A percentile compares a stretch with the other conserved stretches of the same genome.
Conservation (phyloP, 2,329 filamentous ascomycete species). For the Helotiales sp. region DNA sequence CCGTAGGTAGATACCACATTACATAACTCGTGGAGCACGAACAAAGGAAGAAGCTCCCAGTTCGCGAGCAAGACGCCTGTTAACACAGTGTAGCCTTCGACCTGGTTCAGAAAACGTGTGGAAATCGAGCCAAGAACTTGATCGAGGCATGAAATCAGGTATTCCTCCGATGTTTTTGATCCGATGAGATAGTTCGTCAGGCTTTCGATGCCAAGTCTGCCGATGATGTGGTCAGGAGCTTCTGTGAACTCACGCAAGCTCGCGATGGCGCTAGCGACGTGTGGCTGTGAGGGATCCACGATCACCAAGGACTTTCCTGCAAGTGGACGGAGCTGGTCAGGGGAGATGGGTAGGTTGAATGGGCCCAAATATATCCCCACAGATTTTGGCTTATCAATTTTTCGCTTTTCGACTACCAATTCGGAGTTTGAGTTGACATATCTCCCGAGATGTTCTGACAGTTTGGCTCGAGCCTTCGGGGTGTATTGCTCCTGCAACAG, state of each 20-base stretch:
- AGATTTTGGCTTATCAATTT: constrained; percentile 20
- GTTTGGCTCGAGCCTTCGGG: background rate
- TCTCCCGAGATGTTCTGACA: constrained; percentile 13
- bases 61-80: constrained; percentile 44
- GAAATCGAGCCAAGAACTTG: constrained; percentile 28
- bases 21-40: constrained; percentile 35
- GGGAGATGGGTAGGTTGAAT: constrained; percentile 19
- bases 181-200: background rate
- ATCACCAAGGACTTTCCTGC: constrained; percentile 13
- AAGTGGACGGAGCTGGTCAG: constrained; percentile 8
- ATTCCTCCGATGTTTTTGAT: background rate
- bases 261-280: constrained; percentile 9
- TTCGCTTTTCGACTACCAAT: constrained; percentile 7
- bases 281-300: constrained; percentile 13
- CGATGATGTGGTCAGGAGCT: constrained; percentile 30
- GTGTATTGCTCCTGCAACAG: background rate
- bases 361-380: constrained; percentile 33
- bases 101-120: constrained; percentile 28
- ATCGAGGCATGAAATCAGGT: constrained; percentile 9
- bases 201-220: constrained; percentile 32
- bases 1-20: constrained; percentile 32
- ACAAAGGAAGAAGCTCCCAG: constrained; percentile 36
- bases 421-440: constrained; percentile 5
- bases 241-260: constrained; percentile 19
- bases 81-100: constrained; percentile 37